Evolutionary conservation across 306 rosid species (phyloP).

Genomic region (Carpinus fangiana): DNA sequence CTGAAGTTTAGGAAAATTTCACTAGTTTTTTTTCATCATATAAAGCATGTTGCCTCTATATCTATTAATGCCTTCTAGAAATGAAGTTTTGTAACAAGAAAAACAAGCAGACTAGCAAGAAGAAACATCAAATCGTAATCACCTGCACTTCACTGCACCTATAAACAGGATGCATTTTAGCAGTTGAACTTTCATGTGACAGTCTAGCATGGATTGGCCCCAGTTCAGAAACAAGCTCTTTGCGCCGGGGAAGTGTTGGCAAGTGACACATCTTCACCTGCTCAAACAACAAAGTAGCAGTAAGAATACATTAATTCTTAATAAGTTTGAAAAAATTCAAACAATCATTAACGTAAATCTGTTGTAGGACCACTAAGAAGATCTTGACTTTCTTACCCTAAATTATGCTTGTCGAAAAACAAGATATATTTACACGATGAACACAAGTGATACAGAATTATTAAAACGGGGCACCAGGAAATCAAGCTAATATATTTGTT

Average conservation of each 20-base stretch:
- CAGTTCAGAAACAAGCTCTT: constrained; percentile 63
- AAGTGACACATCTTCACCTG: constrained; percentile 66
- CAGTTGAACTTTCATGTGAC: constrained; percentile 47
- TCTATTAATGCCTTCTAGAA: neutral
- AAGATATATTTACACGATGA: neutral
- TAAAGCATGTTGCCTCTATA: neutral
- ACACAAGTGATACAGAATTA: neutral
- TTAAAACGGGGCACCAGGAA: neutral
- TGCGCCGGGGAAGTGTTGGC: constrained; percentile 76
- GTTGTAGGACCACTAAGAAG: neutral
- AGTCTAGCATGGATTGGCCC: constrained; percentile 74
- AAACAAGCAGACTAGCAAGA: constrained; percentile 2
- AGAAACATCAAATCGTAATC: constrained; percentile 26
- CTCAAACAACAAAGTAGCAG: constrained; percentile 18
- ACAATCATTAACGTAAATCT: neutral
- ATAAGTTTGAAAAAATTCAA: neutral
- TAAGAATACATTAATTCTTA: neutral
- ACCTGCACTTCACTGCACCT: constrained; percentile 93
- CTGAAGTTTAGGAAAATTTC: neutral
- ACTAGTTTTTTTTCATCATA: neutral
- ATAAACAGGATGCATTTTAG: constrained; percentile 80
- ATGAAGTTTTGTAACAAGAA: constrained; percentile 5
- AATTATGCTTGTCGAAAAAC: neutral
- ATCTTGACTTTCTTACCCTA: neutral
- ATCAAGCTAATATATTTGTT: neutral